Percentiles rank a stretch among this genome's conserved stretches.
Evolutionary conservation across 306 rosid genomes (phyloP).

Genomic region (Lagenaria siceraria): DNA sequence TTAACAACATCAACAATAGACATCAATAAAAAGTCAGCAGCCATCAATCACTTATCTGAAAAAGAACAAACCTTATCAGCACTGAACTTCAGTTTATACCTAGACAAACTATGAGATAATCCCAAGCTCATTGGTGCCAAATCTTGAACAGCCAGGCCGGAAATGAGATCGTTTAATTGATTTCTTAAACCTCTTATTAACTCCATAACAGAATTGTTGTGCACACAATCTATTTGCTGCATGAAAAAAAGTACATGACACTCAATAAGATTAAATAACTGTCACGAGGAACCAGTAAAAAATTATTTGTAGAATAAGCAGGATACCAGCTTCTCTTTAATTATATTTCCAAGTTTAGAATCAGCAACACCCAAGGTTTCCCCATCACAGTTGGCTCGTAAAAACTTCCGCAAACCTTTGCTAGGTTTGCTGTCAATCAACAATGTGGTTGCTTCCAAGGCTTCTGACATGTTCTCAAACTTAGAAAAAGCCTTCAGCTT

Average conservation of each 20-base stretch:
- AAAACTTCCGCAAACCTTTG: slow-evolving; percentile 81
- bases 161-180: slow-evolving; percentile 68
- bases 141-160: slow-evolving; percentile 78
- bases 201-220: slow-evolving; percentile 77
- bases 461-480: slow-evolving; percentile 79
- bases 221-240: slow-evolving; percentile 85
- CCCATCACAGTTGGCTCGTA: slow-evolving; percentile 61
- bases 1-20: background rate
- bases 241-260: background rate
- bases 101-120: slow-evolving; percentile 81
- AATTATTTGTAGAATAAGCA: background rate
- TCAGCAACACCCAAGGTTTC: slow-evolving; percentile 79
- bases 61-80: slow-evolving; percentile 66
- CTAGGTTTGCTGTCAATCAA: slow-evolving; percentile 75
- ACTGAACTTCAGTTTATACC: slow-evolving; percentile 87
- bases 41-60: background rate
- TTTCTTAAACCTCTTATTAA: slow-evolving; percentile 80
- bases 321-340: slow-evolving; percentile 80
- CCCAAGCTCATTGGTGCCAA: slow-evolving; percentile 97
- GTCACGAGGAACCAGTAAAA: background rate
- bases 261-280: slow-evolving; percentile 1
- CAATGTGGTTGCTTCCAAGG: slow-evolving; percentile 69
- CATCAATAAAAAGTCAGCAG: background rate
- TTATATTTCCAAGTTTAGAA: slow-evolving; percentile 75
- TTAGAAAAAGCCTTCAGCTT: slow-evolving; percentile 82